Evolutionary conservation across 768 basidiomycete genomes (phyloP), one percentile per base, ranked within the genome.

Genomic region (Lyophyllum semitale): DNA sequence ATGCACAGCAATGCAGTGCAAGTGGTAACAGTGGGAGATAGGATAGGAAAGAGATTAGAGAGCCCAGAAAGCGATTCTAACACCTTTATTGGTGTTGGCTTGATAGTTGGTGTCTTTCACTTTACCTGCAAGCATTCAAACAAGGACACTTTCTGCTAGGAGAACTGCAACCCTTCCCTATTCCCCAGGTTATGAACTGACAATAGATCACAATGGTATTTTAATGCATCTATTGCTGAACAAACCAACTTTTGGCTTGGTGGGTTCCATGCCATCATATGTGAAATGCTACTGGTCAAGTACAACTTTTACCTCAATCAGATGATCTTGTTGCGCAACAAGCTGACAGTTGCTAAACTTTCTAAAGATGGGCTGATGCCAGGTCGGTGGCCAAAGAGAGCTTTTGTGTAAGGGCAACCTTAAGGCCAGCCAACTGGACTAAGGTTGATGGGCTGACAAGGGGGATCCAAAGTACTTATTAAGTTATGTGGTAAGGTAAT

Each of bases 171-270:
- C 50, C 72, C 72, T 0, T 69, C 65, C 48, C n/a, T 44, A 0
- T 80, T 70, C 57, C 69, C 70, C 1, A 75, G 79, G 32, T 64
- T 81, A 1, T 5, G 11, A 11, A 11, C 6, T 5, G 23, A 46
- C 0, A 60, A 42, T 3, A 62, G 70, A 20, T 62, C 62, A 0
- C 58, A 59, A 15, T 81, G 76, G 76, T 22, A 45, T 0, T 78
- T 81, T 61, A 81, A 80, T 40, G 74, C 71, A 0, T 80, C 74
- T 0, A 58, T 64, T 2, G 71, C 73, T 0, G 74, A 81, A 44
- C 75, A 77, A 49, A 59, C 66, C 0, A 81, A 81, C 54, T 68
- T 66, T 0, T 80, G 79, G 79, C 50, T 78, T 23, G 72, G 74
- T 0, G 72, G 73, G 54, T 78, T 57, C 55, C 65, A 66, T 0